Conservation (phyloP, 2,329 filamentous ascomycete species). For the Samsoniella hepiali region DNA sequence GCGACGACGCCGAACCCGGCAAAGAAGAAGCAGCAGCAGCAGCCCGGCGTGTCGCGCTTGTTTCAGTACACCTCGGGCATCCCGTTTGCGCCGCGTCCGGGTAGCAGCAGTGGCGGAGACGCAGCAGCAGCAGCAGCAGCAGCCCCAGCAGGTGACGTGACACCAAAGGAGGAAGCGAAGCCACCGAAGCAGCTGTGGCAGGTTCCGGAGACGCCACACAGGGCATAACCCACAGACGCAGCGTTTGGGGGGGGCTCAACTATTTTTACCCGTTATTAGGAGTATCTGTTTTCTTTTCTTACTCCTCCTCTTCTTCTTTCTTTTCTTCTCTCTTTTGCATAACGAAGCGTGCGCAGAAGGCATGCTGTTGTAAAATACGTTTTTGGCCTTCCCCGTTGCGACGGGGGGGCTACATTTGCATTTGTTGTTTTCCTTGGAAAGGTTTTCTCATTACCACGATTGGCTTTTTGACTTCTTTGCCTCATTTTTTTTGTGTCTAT, state of each 20-base stretch:
- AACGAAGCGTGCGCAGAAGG: background rate
- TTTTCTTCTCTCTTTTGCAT: background rate
- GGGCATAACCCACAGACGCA: background rate
- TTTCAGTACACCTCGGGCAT: conserved; percentile 44
- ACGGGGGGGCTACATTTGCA: background rate
- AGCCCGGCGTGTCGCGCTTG: conserved; percentile 21
- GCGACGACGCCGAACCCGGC: conserved; percentile 33
- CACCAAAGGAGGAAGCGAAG: background rate
- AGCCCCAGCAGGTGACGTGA: background rate
- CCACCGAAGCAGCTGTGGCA: background rate
- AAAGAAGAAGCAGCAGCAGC: conserved; percentile 29
- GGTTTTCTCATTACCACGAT: background rate
- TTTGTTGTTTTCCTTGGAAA: background rate
- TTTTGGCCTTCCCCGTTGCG: background rate
- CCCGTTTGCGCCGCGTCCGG: conserved; percentile 41
- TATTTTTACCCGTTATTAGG: background rate
- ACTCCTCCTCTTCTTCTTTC: too few species aligned
- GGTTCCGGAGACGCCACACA: conserved; percentile 30
- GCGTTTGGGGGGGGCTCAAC: background rate
- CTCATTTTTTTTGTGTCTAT: background rate
- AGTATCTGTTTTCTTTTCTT: background rate
- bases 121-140: background rate
- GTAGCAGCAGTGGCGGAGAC: background rate
- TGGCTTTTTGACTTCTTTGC: background rate
- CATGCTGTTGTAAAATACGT: background rate